Base-by-base conservation (phyloP, 2,329 filamentous ascomycete genomes). In the Stachybotrys chlorohalonatus region DNA sequence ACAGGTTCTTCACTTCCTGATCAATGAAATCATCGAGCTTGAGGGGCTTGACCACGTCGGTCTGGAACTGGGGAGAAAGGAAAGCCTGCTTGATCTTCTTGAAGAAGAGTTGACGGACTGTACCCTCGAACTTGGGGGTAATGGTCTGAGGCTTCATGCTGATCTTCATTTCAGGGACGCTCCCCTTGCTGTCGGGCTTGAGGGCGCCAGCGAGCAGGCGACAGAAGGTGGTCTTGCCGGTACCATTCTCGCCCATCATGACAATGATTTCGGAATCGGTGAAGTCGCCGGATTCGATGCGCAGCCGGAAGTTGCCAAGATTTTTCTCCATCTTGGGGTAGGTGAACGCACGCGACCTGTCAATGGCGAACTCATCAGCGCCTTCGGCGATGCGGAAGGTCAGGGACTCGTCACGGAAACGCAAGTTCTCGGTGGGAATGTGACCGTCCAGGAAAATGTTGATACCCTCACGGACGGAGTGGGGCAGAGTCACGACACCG, bases 181-280 rank as follows among this genome's bases (percentile, higher is more conserved):
- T 84, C 64, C 83, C 78, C 60, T 79, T 84, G 64, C 82, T 84
- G 65, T 99, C 95, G 8, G 95, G 94, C 76, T 96, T 93, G 64
- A 95, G 81, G 46, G 89, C 90, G 68, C 95, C 95, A 55, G 94
- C 94, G 62, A 99, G 81, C 76, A 99, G 87, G 69, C 87, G 90
- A 80, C 93, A 97, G 81, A 99, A 99, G 6, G 94, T 99, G 1
- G 94, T 99, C 81, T 99, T 96, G 71, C 95, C 95, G 42, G 95
- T 99, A 75, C 94, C 94, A 75, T 99, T 99, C 78, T 97, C 93
- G 63, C 94, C 94, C 94, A 99, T 97, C 90, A 99, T 95, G 73
- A 99, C 94, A 55, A 99, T 84, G 63, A 99, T 99, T 70, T 99
- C 94, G 0, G 94, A 99, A 71, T 99, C 93, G 17, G 94, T 97